Evolutionary conservation across 1,139 yeast species (phyloP), one percentile per base, ranked within the genome.

Genomic region (Kluyveromyces sp.): DNA sequence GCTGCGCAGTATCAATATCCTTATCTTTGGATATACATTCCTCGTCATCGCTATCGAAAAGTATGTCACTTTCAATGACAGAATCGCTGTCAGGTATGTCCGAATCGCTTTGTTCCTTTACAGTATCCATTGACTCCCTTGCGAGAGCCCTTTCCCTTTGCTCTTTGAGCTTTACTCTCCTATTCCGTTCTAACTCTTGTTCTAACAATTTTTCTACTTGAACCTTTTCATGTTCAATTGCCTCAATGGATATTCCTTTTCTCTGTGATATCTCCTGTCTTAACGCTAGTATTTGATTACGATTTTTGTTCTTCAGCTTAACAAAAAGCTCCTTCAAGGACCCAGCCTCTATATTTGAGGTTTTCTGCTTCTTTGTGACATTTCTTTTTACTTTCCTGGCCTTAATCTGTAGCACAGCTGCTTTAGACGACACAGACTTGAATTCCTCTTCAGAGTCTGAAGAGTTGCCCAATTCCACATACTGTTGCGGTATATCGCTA

Each of bases 181-280:
- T 64, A 28, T 68, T 75, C 49, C 80, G 67, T 49, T 74, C 74
- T 53, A 78, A 71, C 56, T 83, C 89, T 46, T 76, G 71, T 51
- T 82, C 87, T 50, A 82, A 67, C 38, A 82, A 65, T n/a, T 66
- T 62, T 47, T 71, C 78, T 2, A 71, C 69, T 31, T 66, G 59
- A 29, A 59, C 61, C 41, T 54, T 55, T 38, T 63, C 62, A 29
- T 54, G 54, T 38, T 56, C 62, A 18, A 62, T 49, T 22, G 63
- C 63, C 31, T 59, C 61, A 7, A 54, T 39, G 1, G 51, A 52
- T 3, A 52, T 40, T 13, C 62, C 65, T 34, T 51, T 56, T 8
- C 44, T 48, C 35, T 56, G 57, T 28, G 57, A 49, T 4, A 55
- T 20, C 36, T 54, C 60, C 33, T 48, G 53, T 46, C 56, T 57